Percentiles rank a stretch among this genome's conserved stretches.
Evolutionary conservation across 352 stramenopile genomes (phyloP).

Genomic region (Globisporangium paroecandrum): DNA sequence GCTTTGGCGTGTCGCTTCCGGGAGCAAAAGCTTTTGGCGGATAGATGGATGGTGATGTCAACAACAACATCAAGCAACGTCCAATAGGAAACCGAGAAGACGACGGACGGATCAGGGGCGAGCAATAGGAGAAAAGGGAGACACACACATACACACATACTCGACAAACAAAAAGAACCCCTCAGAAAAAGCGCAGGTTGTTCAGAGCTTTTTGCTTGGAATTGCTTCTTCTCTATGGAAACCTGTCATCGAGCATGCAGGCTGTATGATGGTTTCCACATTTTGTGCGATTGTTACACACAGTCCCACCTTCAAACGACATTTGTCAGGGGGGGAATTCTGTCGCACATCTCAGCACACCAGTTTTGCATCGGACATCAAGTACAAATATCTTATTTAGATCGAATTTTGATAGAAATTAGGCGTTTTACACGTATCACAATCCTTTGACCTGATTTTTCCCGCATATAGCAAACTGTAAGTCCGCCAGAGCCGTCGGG

Average conservation of each 20-base stretch:
- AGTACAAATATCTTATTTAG: background rate
- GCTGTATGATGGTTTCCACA: conserved; percentile 2
- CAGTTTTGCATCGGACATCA: background rate
- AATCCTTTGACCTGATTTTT: background rate
- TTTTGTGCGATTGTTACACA: conserved; percentile 16
- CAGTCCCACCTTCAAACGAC: conserved; percentile 10
- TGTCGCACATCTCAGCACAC: conserved; percentile 13
- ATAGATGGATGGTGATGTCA: no score
- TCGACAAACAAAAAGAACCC: no score
- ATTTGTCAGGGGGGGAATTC: background rate
- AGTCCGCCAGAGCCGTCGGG: background rate
- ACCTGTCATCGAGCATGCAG: background rate
- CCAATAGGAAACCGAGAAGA: no score
- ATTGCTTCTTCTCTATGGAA: background rate
- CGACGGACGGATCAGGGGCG: no score
- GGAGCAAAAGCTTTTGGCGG: no score
- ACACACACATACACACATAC: no score
- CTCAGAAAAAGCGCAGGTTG: no score
- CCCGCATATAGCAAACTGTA: background rate
- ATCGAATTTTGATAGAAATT: background rate
- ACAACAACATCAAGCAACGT: no score
- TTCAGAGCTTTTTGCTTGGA: no score
- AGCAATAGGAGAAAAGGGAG: no score
- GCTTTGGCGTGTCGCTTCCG: no score
- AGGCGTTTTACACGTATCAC: background rate